A percentile compares a stretch with the other conserved stretches of the same genome.
phyloP scores from a whole-genome alignment of 768 basidiomycete genomes.

The Hemileccinum impolitum region DNA sequence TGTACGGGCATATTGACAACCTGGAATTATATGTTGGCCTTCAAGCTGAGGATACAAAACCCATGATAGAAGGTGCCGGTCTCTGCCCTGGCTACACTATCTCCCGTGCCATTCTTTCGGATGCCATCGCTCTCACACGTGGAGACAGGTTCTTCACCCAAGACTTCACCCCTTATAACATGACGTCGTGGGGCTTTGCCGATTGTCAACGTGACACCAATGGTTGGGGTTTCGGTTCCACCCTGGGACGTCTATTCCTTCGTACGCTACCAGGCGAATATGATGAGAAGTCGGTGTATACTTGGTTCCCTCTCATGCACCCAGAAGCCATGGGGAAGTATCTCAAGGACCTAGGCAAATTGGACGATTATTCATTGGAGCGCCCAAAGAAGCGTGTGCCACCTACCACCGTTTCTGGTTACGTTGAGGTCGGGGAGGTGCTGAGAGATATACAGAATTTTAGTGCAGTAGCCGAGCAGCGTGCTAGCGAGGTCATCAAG shows the following conservation, averaged over 20 bases:
- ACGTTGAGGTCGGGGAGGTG: conserved; percentile 51
- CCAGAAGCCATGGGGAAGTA: conserved; percentile 63
- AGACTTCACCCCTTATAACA: conserved; percentile 76
- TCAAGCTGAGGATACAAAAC: conserved; percentile 76
- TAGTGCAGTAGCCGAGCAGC: conserved; percentile 44
- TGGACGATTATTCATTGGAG: conserved; percentile 52
- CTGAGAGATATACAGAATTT: conserved; percentile 47
- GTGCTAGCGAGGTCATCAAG: conserved; percentile 51
- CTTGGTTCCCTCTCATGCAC: conserved; percentile 89
- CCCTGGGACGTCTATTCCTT: conserved; percentile 68
- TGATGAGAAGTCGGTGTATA: conserved; percentile 66
- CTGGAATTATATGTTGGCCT: conserved; percentile 81
- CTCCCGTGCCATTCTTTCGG: conserved; percentile 80
- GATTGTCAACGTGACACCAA: conserved; percentile 75
- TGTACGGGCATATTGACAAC: conserved; percentile 73
- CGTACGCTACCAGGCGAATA: conserved; percentile 72
- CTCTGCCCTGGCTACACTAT: conserved; percentile 86
- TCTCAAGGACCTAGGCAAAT: conserved; percentile 52
- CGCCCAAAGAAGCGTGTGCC: conserved; percentile 40
- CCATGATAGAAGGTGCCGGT: conserved; percentile 72
- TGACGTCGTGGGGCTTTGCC: conserved; percentile 82
- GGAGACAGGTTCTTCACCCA: conserved; percentile 82
- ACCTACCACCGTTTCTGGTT: conserved; percentile 38
- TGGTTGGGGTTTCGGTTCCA: conserved; percentile 68
- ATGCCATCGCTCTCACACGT: conserved; percentile 82